Conservation (phyloP, 176 grass and related monocot species). For the Carex kokanica region DNA sequence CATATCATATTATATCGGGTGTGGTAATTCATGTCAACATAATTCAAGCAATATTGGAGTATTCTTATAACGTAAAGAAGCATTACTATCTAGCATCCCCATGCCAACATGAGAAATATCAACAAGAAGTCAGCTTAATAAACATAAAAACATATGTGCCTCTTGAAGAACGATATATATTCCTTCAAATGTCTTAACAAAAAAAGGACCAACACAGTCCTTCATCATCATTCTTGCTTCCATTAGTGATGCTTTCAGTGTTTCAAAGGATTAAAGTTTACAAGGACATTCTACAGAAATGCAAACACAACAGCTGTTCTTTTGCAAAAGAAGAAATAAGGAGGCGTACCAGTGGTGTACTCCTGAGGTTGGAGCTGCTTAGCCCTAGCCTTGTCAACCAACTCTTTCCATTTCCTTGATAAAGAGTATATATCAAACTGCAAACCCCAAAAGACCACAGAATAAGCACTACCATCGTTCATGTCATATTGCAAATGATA, state of each 20-base stretch:
- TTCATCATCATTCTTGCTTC: not conserved
- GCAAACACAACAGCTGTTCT: not conserved
- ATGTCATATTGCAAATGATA: not conserved
- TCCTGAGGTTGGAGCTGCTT: conserved; percentile 98
- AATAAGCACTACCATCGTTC: not conserved
- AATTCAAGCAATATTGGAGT: not conserved
- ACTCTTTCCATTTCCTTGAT: conserved; percentile 99
- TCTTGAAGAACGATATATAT: not conserved
- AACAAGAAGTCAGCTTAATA: not conserved
- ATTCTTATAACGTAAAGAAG: not conserved
- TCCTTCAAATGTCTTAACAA: not conserved
- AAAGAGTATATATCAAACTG: conserved; percentile 95
- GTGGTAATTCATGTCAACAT: not conserved
- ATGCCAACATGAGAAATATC: not conserved
- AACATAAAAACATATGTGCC: not conserved
- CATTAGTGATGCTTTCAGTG: not conserved
- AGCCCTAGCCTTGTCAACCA: conserved; percentile 82
- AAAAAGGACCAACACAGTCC: not conserved
- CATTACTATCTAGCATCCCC: not conserved
- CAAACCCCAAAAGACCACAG: conserved; percentile 28
- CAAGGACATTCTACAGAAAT: not conserved
- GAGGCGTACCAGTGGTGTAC: conserved; percentile 77
- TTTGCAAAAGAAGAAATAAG: not conserved
- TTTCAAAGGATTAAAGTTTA: not conserved
- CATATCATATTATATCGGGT: not conserved